Base-by-base conservation (phyloP, 1,284 basidiomycete genomes). In the Stereum hirsutum region DNA sequence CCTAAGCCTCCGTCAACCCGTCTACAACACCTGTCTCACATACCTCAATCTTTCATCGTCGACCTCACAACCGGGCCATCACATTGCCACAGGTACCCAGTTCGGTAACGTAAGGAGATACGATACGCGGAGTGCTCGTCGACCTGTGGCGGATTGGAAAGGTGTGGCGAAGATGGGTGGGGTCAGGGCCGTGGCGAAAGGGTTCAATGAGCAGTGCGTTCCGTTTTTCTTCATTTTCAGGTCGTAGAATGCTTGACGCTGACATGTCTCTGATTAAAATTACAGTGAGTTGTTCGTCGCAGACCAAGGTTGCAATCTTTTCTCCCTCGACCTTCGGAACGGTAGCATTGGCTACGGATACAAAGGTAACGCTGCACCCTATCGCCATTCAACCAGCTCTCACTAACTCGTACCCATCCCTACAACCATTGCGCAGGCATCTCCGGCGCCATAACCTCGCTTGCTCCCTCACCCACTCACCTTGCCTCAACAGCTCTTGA, bases 91-190 rank as follows among this genome's bases (percentile, higher is more conserved):
- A 11, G 91, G 91, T 0, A 92, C 89, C 0, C 77, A 81, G 46
- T 65, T 80, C 30, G 91, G 91, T 7, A 75, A 83, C 49, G 66
- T 94, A 2, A 73, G 87, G 43, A 70, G 78, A 40, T 94, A 93
- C 57, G 91, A 94, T 56, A 88, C 81, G 2, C 77, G 89, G 37
- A 66, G 75, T 15, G 81, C 78, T 24, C 74, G 79, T 20, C 74
- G 78, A 44, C 88, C 89, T 15, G 73, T 83, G 5, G 69, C 77
- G 17, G 75, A 84, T 50, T 87, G 83, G 69, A 72, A 73, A 46
- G 65, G 63, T 2, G 56, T 87, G 8, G 73, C 69, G 12, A 78
- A 78, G 56, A 64, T 70, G 27, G 84, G 81, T n/a, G 87, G 86
- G 6, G 63, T 93, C 6, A 75, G 70, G 43, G 55, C 65, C 8